phyloP scores from a whole-genome alignment of 495 filamentous ascomycete species.

The Xylaria curta region DNA sequence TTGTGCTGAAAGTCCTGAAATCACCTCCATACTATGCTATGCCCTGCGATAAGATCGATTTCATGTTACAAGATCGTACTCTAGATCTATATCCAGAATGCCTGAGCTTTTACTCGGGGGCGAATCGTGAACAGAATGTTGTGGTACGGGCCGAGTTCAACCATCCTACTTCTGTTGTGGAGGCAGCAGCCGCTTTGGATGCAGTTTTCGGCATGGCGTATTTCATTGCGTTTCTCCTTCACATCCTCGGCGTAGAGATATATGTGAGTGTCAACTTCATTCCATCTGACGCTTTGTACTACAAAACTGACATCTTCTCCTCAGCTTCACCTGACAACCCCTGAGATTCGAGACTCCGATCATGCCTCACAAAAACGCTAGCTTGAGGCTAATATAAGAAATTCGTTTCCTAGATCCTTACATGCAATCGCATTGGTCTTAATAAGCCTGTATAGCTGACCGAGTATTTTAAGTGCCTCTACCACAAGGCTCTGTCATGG shows the following conservation, averaged over 20 bases:
- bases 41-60: conserved; percentile 50
- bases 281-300: neutral
- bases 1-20: conserved; percentile 37
- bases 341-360: neutral
- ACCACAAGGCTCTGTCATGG: too few relatives aligned
- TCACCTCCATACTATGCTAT: conserved; percentile 42
- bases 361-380: neutral
- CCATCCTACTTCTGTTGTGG: conserved; percentile 22
- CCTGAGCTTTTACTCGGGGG: conserved; percentile 32
- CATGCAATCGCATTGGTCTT: neutral
- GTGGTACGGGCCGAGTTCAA: conserved; percentile 40
- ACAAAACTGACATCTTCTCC: neutral
- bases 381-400: neutral
- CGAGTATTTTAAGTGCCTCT: too few relatives aligned
- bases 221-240: conserved; percentile 55
- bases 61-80: conserved; percentile 30
- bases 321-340: neutral
- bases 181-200: conserved; percentile 43
- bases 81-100: conserved; percentile 49
- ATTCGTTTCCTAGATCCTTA: neutral
- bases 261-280: conserved; percentile 44
- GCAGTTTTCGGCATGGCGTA: conserved; percentile 51
- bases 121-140: conserved; percentile 29
- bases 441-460: too few relatives aligned
- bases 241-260: conserved; percentile 58